phyloP scores from a whole-genome alignment of 1,284 basidiomycete species.

The Boletellus sp. region DNA sequence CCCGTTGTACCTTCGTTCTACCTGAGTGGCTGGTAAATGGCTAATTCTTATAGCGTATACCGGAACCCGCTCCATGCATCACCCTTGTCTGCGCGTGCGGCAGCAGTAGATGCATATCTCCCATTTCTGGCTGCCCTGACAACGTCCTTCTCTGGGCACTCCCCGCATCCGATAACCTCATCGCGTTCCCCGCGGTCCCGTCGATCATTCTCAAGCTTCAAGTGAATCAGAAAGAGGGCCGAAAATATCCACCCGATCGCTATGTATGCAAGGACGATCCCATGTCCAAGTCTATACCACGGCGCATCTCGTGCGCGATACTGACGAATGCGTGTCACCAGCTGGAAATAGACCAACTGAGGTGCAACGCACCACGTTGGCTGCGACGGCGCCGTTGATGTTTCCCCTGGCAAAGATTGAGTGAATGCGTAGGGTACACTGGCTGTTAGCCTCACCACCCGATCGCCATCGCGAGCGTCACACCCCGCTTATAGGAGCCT shows the following conservation, averaged over 20 bases:
- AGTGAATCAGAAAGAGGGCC: slow-evolving; percentile 33
- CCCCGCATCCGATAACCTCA: slow-evolving; percentile 39
- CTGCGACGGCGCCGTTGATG: slow-evolving; percentile 44
- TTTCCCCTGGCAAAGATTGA: slow-evolving; percentile 34
- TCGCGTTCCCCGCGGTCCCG: slow-evolving; percentile 46
- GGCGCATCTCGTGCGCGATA: slow-evolving; percentile 40
- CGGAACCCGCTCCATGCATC: slow-evolving; percentile 48
- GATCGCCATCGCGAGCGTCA: slow-evolving; percentile 40
- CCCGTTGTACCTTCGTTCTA: too few species aligned
- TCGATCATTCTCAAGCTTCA: slow-evolving; percentile 42
- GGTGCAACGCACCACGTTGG: slow-evolving; percentile 38
- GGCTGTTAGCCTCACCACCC: slow-evolving; percentile 26
- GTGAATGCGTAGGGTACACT: background rate
- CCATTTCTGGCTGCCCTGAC: slow-evolving; percentile 33
- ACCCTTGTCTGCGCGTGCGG: slow-evolving; percentile 42
- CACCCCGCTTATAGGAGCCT: slow-evolving; percentile 39
- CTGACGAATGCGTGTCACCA: slow-evolving; percentile 11
- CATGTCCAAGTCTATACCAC: slow-evolving; percentile 50
- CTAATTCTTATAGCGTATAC: slow-evolving; percentile 36
- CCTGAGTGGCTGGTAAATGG: too few species aligned
- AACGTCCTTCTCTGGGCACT: slow-evolving; percentile 13
- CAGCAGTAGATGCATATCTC: slow-evolving; percentile 36
- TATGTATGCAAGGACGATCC: slow-evolving; percentile 49
- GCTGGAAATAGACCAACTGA: slow-evolving; percentile 20
- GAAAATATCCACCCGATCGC: slow-evolving; percentile 44